Evolutionary conservation across 2,329 filamentous ascomycete genomes (phyloP), one percentile per base, ranked within the genome.

Genomic region (Aspergillus sp.): DNA sequence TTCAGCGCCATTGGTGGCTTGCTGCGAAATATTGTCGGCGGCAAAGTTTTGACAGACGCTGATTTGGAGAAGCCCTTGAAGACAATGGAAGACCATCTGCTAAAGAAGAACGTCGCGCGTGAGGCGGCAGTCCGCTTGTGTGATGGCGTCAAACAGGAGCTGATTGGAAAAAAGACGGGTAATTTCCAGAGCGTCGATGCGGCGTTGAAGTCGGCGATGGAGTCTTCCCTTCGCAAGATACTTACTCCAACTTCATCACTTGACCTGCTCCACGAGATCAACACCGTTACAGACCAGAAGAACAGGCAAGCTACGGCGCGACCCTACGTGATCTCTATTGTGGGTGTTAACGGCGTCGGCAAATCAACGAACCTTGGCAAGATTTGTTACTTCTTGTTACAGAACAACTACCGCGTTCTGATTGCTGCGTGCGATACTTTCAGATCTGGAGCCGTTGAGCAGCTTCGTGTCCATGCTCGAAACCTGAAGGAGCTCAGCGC

Each of bases 321-420:
- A 4, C 95, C 95, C 44, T 99, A 98, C 72, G 93, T 98, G 68
- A 96, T 99, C 72, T 97, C 92, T 57, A 96, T 99, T 61, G 95
- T 99, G 44, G 95, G 95, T 61, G 95, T 99, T 72, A 99, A 99
- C 74, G 95, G 95, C 54, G 95, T 99, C 39, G 95, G 95, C 70
- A 99, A 99, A 79, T 97, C 93, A 15, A 99, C 95, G 52, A 98
- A 97, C 72, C 82, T 99, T 39, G 93, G 91, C 75, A 99, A 99
- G 77, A 96, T 99, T 65, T 96, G 93, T 75, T 99, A 95, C 78
- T 99, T 99, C 79, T 82, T 99, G 39, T 82, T 99, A 33, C 93
- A 99, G 76, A 99, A 99, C 80, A 93, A 96, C 73, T 96, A 96
- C 80, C 90, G 90, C 70, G 92, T 99, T 15, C 84, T 99, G 57